Conservation (phyloP, 352 stramenopile species). For the Albugo laibachii region DNA sequence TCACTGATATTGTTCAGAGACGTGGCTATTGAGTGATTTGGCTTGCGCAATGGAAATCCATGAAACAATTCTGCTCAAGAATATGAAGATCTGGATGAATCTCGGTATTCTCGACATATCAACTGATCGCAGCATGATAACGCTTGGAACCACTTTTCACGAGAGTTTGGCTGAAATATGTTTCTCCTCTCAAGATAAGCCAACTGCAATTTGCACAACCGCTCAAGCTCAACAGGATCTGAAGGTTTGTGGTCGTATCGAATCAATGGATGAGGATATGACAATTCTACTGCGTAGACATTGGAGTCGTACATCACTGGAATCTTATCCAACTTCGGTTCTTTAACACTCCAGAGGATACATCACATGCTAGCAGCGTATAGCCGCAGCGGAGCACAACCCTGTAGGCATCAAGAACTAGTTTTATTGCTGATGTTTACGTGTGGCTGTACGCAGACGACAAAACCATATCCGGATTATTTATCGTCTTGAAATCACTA, state of each 20-base stretch:
- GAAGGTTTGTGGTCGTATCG: constrained; percentile 9
- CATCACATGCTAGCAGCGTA: constrained; percentile 89
- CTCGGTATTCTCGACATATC: constrained; percentile 35
- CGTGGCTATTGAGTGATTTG: constrained; percentile 38
- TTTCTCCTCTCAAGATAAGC: constrained; percentile 23
- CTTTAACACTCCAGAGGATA: constrained; percentile 82
- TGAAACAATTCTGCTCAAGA: constrained; percentile 30
- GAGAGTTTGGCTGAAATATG: constrained; percentile 15
- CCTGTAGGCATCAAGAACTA: constrained; percentile 25
- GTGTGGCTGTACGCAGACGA: constrained; percentile 25
- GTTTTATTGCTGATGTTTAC: not conserved
- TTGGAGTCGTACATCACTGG: constrained; percentile 89
- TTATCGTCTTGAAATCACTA: constrained; percentile 41
- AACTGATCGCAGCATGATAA: constrained; percentile 19
- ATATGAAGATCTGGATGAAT: constrained; percentile 50
- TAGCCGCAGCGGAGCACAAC: constrained; percentile 39
- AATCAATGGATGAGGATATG: not conserved
- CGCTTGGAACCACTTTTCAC: constrained; percentile 21
- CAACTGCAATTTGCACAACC: constrained; percentile 76
- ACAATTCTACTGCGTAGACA: constrained; percentile 12
- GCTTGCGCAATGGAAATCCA: constrained; percentile 35
- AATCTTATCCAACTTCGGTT: constrained; percentile 89
- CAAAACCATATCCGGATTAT: constrained; percentile 64
- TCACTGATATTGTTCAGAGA: constrained; percentile 1
- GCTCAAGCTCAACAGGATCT: constrained; percentile 85